A percentile compares a stretch with the other conserved stretches of the same genome.
Evolutionary conservation across 768 basidiomycete genomes (phyloP).

Genomic region (Kwoniella dejecticola): DNA sequence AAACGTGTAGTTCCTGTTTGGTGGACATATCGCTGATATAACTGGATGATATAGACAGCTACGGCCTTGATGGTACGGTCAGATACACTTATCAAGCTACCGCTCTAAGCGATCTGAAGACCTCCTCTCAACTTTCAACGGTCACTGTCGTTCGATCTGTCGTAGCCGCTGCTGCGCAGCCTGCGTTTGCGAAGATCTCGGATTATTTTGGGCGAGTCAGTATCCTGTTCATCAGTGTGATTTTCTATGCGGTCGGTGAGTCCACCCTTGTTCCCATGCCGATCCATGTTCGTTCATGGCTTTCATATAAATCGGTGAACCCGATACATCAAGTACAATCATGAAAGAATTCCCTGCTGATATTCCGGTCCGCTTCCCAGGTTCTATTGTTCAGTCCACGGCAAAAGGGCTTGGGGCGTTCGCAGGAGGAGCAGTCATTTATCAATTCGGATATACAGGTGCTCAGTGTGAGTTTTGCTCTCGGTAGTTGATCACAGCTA

Average conservation of each 20-base stretch:
- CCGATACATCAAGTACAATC: not conserved
- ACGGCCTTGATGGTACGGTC: slow-evolving; percentile 26
- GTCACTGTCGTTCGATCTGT: slow-evolving; percentile 50
- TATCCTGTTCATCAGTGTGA: slow-evolving; percentile 41
- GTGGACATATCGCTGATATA: too few relatives aligned
- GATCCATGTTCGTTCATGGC: too few relatives aligned
- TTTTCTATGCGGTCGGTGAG: slow-evolving; percentile 51
- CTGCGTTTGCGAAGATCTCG: slow-evolving; percentile 46
- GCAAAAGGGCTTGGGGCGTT: slow-evolving; percentile 37
- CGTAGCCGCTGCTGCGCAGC: slow-evolving; percentile 44
- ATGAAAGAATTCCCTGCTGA: not conserved
- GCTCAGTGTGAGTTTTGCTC: slow-evolving; percentile 13
- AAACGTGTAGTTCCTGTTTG: too few relatives aligned
- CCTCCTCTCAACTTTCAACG: slow-evolving; percentile 39
- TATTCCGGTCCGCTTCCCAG: slow-evolving; percentile 2
- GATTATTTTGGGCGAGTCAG: slow-evolving; percentile 52
- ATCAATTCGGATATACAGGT: slow-evolving; percentile 52
- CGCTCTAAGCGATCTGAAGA: slow-evolving; percentile 24
- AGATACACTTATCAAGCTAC: slow-evolving; percentile 25
- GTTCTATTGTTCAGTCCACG: slow-evolving; percentile 51
- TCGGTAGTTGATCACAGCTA: slow-evolving; percentile 17
- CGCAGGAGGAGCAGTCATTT: slow-evolving; percentile 50
- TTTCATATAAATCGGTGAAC: too few relatives aligned
- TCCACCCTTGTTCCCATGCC: not conserved
- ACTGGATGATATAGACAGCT: slow-evolving; percentile 8